Evolutionary conservation across 2,329 filamentous ascomycete genomes (phyloP).

Genomic region (Ceratocystis variospora): DNA sequence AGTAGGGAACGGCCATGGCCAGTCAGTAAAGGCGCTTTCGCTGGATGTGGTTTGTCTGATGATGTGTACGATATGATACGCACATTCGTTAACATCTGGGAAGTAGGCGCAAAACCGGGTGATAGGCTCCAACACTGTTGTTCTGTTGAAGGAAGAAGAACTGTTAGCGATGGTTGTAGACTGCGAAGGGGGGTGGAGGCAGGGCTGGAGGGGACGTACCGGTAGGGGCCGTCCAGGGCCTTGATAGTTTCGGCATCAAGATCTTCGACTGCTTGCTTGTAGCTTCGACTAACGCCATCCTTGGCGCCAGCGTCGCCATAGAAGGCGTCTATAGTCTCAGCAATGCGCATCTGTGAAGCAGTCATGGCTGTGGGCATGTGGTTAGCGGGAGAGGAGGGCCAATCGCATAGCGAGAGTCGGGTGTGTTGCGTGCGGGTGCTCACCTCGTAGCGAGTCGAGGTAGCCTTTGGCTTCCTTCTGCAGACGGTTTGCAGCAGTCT

Average conservation of each 20-base stretch:
- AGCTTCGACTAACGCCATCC: conserved; percentile 89
- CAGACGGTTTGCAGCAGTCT: conserved; percentile 76
- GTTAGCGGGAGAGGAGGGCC: not conserved
- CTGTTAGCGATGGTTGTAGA: not conserved
- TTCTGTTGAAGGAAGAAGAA: conserved; percentile 33
- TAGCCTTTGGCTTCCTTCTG: conserved; percentile 99
- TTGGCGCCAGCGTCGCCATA: conserved; percentile 91
- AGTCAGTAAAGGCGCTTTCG: not conserved
- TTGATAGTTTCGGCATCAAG: conserved; percentile 98
- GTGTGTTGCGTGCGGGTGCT: conserved; percentile 7
- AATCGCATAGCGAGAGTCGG: not conserved
- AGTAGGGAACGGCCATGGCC: not conserved
- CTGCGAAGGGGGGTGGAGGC: not conserved
- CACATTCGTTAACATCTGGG: conserved; percentile 95
- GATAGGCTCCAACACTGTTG: conserved; percentile 91
- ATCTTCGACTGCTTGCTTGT: conserved; percentile 97
- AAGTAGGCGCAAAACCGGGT: conserved; percentile 96
- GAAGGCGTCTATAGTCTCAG: conserved; percentile 97
- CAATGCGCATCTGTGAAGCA: conserved; percentile 96
- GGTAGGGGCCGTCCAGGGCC: conserved; percentile 88
- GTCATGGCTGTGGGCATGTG: conserved; percentile 62
- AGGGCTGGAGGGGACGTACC: conserved; percentile 32
- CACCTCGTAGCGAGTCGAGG: conserved; percentile 83
- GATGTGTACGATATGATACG: conserved; percentile 23
- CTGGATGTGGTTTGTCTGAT: not conserved